Evolutionary conservation across 345 rosid species (phyloP), one percentile per base, ranked within the genome.

Genomic region (Melaleuca quinquenervia): DNA sequence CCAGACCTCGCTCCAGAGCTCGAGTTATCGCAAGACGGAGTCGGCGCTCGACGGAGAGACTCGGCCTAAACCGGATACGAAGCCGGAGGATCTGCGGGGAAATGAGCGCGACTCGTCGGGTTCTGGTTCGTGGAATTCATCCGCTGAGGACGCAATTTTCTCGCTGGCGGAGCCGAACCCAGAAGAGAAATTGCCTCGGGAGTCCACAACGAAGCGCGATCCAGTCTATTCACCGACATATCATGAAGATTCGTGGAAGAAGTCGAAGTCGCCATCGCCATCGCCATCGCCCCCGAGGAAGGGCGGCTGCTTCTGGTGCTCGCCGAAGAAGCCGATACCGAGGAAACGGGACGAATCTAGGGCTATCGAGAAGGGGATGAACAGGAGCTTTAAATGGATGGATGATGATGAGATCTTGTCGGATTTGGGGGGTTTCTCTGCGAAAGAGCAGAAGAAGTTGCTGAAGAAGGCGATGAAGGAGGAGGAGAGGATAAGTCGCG

Each of bases 231-330:
- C 88, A 3, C 82, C 84, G 14, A 56, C 84, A 76, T 83, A 88
- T 52, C 87, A 89, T 12, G 62, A 91, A 2, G 83, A 84, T 54
- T 90, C 91, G 0, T 87, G 88, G 88, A 76, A 86, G 85, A 85
- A 87, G 7, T 8, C 48, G 27, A 36, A 70, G 80, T 36, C 48
- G 26, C 3, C 11, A 9, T 70, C 78, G 14, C 64, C 64, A 15
- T 92, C 91, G 55, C 87, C 94, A 50, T 92, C 98, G 85, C 95
- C 96, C 7, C 94, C 95, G 1, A 87, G 53, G 74, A 86, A 85
- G 86, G 64, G 80, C 11, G 94, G 97, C 27, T 94, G 92, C 85
- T 93, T 96, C 82, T 93, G 94, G 94, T 95, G 94, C 85, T 95
- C 95, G 44, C 95, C 95, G 6, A 92, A 89, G 64, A 91, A 53